Base-by-base conservation (phyloP, 257 asterid genomes). In the Solanum commersonii region DNA sequence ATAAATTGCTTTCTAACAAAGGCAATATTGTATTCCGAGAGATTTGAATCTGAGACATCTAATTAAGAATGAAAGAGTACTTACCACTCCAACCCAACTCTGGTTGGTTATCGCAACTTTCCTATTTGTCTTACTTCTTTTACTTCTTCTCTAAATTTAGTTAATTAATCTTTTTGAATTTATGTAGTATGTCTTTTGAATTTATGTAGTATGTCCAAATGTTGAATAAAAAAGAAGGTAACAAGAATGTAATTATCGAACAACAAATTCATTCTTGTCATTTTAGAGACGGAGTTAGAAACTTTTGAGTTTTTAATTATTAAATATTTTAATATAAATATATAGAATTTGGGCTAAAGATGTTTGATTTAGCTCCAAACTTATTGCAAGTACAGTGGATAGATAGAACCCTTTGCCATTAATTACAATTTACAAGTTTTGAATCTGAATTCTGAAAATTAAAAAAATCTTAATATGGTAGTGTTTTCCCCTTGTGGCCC, bases 11-110 rank as follows among this genome's bases (percentile, higher is more conserved):
- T 5, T 52, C 23, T 52, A 16, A 16, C 3, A 52, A 0, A 52
- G 22, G 60, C 3, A 0, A 52, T 2, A 16, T 52, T 52, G 1
- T 2, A 5, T 52, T 2, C 0, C 1, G 0, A 5, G 4, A 2
- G 3, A 49, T 2, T 49, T 2, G 3, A 52, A 52, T 16, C 1
- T 2, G 4, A 52, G 8, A 52, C 8, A 1, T 16, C 1, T 16
- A 2, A 52, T 5, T 52, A 52, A 2, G 4, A 16, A 52, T 52
- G 8, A 52, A 15, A 5, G 0, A 52, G 0, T 52, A 52, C 8
- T 52, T 52, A 52, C 0, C 60, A 52, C 3, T 52, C 9, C 3
- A 52, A 16, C 0, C 1, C 9, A 52, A 52, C 3, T 52, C 22
- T 52, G 1, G 6, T 16, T 1, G 3, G 23, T 52, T 52, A 52